A percentile compares a stretch with the other conserved stretches of the same genome.
These are phyloP conservation scores for Hamigera avellanea DNA, from an alignment of 495 filamentous ascomycete species.

Conservation along the genomic window DNA sequence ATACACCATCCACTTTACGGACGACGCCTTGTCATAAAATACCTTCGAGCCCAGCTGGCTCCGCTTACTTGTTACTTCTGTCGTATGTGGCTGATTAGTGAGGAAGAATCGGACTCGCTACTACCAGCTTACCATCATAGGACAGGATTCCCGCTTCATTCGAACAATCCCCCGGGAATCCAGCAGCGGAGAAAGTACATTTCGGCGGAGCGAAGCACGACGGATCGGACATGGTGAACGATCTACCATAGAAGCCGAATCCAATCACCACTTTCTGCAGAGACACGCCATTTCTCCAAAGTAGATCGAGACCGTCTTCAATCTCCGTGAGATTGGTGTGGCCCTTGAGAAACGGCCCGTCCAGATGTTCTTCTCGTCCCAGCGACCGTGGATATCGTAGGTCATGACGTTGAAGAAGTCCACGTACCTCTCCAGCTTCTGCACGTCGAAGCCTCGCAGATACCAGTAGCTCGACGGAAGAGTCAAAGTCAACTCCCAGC, in stretches of 20 bases:
- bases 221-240: conserved; percentile 23
- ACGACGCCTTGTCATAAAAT: conserved; percentile 8
- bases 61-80: no score
- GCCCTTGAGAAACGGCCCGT: conserved; percentile 4
- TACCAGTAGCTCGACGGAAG: conserved; percentile 31
- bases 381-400: conserved; percentile 27
- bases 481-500: conserved; percentile 27
- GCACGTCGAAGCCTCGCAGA: conserved; percentile 30
- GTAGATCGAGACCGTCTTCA: conserved; percentile 15
- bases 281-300: conserved; percentile 27
- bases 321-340: conserved; percentile 35
- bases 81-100: no score
- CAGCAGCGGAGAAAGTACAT: conserved; percentile 19
- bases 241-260: conserved; percentile 30
- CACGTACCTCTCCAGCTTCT: conserved; percentile 25
- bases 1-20: conserved; percentile 15
- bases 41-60: conserved; percentile 1
- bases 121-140: conserved; percentile 22
- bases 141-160: conserved; percentile 16
- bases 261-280: conserved; percentile 26
- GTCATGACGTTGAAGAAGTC: conserved; percentile 42
- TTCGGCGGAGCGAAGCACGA: conserved; percentile 6
- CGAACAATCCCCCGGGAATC: conserved; percentile 15
- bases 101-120: conserved; percentile 4
- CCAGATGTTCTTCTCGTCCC: conserved; percentile 4